A percentile compares a stretch with the other conserved stretches of the same genome.
phyloP scores from a whole-genome alignment of 352 stramenopile genomes.

The Globisporangium spinosum region DNA sequence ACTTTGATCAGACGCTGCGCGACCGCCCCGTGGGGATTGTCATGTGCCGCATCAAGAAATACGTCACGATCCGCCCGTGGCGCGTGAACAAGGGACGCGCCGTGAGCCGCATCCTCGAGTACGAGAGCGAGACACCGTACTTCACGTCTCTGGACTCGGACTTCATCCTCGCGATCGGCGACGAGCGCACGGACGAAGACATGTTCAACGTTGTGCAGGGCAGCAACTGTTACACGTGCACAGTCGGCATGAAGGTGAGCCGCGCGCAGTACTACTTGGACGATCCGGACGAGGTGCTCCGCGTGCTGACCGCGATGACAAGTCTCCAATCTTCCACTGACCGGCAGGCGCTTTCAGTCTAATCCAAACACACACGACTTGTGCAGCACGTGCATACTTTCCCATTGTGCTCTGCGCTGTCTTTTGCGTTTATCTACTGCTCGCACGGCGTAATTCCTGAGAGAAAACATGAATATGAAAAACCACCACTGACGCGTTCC shows the following conservation, averaged over 20 bases:
- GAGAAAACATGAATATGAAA: slow-evolving; percentile 9
- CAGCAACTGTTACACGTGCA: slow-evolving; percentile 87
- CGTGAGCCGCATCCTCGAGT: slow-evolving; percentile 80
- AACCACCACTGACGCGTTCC: not conserved
- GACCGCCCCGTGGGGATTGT: slow-evolving; percentile 81
- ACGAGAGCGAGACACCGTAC: slow-evolving; percentile 72
- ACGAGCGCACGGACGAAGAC: slow-evolving; percentile 87
- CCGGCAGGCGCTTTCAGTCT: slow-evolving; percentile 24
- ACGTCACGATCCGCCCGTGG: slow-evolving; percentile 83
- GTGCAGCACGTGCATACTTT: not conserved
- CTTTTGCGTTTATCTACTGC: not conserved
- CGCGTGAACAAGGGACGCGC: slow-evolving; percentile 85
- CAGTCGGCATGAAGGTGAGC: slow-evolving; percentile 86
- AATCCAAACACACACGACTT: not conserved
- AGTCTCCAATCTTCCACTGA: slow-evolving; percentile 38
- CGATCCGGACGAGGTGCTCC: slow-evolving; percentile 73
- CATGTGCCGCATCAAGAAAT: slow-evolving; percentile 89
- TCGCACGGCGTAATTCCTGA: slow-evolving; percentile 1
- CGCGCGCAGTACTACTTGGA: slow-evolving; percentile 82
- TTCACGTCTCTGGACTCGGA: slow-evolving; percentile 78
- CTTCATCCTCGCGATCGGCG: slow-evolving; percentile 82
- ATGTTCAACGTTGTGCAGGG: slow-evolving; percentile 90
- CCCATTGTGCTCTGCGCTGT: not conserved
- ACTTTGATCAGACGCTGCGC: slow-evolving; percentile 88
- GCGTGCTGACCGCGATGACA: slow-evolving; percentile 67